Base-by-base conservation (phyloP, 208 protist species). In the Trypanosoma theileri region DNA sequence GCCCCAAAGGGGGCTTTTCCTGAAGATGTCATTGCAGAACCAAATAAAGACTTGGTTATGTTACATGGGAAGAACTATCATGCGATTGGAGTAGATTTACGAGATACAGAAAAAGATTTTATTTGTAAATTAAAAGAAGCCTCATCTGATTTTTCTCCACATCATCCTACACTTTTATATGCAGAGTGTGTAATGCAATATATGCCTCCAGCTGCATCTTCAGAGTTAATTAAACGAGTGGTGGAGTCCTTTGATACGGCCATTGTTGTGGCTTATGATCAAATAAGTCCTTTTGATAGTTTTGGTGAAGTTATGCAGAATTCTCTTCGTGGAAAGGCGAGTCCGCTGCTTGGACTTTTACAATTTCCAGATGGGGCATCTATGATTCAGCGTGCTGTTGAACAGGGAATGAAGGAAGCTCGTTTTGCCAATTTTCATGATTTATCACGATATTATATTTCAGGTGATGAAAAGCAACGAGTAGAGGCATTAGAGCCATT, bases 141-240 rank as follows among this genome's bases (percentile, higher is more conserved):
- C 7, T 61, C 69, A 9, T n/a, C 31, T 56, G 21, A 50, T 86
- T 78, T 97, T 59, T 71, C 76, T 24, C 16, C 75, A 1, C 22
- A 45, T 0, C 46, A 75, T 48, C 85, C 86, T 6, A 95, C 89
- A 11, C 73, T 97, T 61, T 74, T 97, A n/a, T 95, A 91, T 71
- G 92, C 92, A 14, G 89, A 97, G 75, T 97, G 92, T 54, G 88
- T 97, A 16, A 92, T 94, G 84, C 92, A 97, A 77, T 97, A 97
- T 78, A 90, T 97, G 84, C 84, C 86, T 12, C 59, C 78, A 6
- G 73, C 77, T 24, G 73, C 79, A 35, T 72, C 88, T n/a, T 35
- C 74, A 17, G 59, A 63, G 19, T 79, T 97, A 17, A 69, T 97
- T 14, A 70, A 65, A 7, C 69, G 66, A 35, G 67, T 97, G 21